Conservation (phyloP, 139 green algal species). For the Coelastrella sp. region DNA sequence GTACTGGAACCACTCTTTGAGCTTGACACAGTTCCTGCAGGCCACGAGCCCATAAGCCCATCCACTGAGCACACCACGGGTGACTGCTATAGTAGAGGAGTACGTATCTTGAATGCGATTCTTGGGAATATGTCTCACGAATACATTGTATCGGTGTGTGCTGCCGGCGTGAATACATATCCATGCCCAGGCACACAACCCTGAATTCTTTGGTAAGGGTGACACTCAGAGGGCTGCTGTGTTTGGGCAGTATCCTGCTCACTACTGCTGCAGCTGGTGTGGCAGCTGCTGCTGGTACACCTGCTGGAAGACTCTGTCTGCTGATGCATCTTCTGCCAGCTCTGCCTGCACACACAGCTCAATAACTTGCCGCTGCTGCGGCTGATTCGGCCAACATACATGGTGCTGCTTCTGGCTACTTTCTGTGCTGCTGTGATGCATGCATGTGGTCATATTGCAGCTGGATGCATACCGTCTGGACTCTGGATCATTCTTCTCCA, state of each 20-base stretch:
- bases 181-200: too few species aligned
- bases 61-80: neutral
- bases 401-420: neutral
- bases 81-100: too few species aligned
- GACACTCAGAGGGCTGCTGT: neutral
- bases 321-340: neutral
- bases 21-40: constrained; percentile 80
- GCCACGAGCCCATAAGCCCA: neutral
- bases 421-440: neutral
- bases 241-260: neutral
- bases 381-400: neutral
- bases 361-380: neutral
- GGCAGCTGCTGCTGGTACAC: neutral
- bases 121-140: too few species aligned
- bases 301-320: neutral
- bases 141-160: too few species aligned
- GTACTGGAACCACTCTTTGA: constrained; percentile 98
- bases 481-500: constrained; percentile 81
- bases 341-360: neutral
- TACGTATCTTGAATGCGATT: too few species aligned
- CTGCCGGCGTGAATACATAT: too few species aligned
- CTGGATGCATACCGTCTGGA: constrained; percentile 5
- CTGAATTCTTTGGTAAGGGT: too few species aligned
- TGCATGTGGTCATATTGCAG: neutral
- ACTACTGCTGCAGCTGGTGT: neutral